Base-by-base conservation (phyloP, 2,329 filamentous ascomycete genomes). In the Xylariales sp. region DNA sequence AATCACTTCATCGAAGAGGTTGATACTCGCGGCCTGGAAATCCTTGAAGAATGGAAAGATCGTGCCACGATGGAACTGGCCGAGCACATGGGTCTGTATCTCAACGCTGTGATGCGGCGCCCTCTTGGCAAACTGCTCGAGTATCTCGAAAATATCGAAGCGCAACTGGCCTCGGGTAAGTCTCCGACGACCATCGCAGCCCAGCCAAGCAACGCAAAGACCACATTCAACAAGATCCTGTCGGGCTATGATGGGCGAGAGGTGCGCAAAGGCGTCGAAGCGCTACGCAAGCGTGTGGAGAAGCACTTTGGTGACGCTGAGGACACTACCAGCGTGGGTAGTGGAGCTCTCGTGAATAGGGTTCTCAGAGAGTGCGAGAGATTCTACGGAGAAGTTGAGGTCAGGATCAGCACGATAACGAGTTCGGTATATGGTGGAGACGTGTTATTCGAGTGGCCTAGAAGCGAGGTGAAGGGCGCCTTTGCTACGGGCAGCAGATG, bases 271-370 rank as follows among this genome's bases (percentile, higher is more conserved):
- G 90, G 91, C n/a, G 84, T 95, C 49, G 88, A 95, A 53, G 78
- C 87, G 38, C 71, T 97, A 49, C 84, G 84, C 54, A 95, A 95
- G 67, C 78, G 91, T 34, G 87, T 97, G 1, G 91, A 97, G 65
- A 98, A 97, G 67, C 91, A 97, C 62, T 97, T 97, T 70, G 88
- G 88, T 29, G 88, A 95, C 49, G 85, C 83, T 5, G 88, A 94
- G 50, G 85, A 44, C 15, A 35, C 90, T 46, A 78, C 81, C 39
- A 76, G 68, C 16, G 67, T 84, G 38, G 84, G 78, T 51, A 67
- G 69, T 34, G 68, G 68, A 24, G 38, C 31, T 7, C 64, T 84
- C 28, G 78, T 82, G 17, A 61, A 61, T 35, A 72, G 74, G 55
- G 76, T 83, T 25, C 59, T 78, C 33, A 65, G 65, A 42, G 76